phyloP scores from a whole-genome alignment of 495 filamentous ascomycete species.

The Neurospora sublineolata region DNA sequence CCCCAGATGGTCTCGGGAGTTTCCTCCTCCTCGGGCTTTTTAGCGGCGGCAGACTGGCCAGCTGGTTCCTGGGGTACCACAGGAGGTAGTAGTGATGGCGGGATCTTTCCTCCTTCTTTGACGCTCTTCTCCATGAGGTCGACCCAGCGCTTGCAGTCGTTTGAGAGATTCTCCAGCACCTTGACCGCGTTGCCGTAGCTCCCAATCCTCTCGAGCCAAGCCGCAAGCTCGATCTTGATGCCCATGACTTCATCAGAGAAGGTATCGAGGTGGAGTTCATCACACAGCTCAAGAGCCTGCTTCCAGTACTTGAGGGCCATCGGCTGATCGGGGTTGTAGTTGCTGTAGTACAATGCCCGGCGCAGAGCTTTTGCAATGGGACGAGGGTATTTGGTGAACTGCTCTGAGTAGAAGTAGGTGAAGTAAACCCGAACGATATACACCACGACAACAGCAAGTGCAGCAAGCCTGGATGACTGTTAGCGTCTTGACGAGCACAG shows the following conservation, averaged over 20 bases:
- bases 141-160: conserved; percentile 51
- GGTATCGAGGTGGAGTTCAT: conserved; percentile 66
- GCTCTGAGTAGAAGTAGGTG: conserved; percentile 48
- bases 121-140: conserved; percentile 44
- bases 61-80: conserved; percentile 11
- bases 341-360: conserved; percentile 76
- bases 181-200: conserved; percentile 54
- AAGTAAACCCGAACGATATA: conserved; percentile 56
- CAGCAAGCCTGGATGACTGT: conserved; percentile 20
- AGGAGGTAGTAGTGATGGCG: conserved; percentile 1
- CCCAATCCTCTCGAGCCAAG: conserved; percentile 63
- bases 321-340: conserved; percentile 56
- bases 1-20: conserved; percentile 39
- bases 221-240: conserved; percentile 69
- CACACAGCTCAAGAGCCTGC: conserved; percentile 57
- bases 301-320: conserved; percentile 72
- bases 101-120: conserved; percentile 25
- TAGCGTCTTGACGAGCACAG: not conserved
- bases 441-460: conserved; percentile 40
- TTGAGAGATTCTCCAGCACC: conserved; percentile 57
- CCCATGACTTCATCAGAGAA: conserved; percentile 85
- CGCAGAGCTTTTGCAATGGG: conserved; percentile 71
- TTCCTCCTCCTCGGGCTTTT: conserved; percentile 14
- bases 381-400: conserved; percentile 59
- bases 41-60: conserved; percentile 3